Conservation (phyloP, 2,329 filamentous ascomycete genomes). For the Trichoderma oligosporum region DNA sequence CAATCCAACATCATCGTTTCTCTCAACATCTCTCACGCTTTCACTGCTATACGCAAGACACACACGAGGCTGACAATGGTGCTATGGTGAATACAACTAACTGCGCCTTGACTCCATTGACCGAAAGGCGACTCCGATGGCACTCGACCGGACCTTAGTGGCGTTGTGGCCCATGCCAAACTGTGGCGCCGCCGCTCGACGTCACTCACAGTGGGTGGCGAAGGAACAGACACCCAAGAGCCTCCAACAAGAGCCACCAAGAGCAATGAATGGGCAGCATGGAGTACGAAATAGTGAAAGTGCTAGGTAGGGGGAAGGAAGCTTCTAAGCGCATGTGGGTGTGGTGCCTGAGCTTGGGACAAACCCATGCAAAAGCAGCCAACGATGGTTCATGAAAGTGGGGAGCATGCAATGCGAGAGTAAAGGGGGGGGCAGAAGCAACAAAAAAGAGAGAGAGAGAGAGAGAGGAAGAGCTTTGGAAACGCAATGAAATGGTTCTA, state of each 20-base stretch:
- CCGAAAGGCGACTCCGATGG: slow-evolving; percentile 11
- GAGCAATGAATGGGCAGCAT: background rate
- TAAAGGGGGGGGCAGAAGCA: slow-evolving; percentile 7
- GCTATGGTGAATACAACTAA: too few species aligned
- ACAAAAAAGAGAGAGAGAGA: background rate
- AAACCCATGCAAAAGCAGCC: slow-evolving; percentile 11
- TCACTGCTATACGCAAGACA: too few species aligned
- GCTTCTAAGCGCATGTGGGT: slow-evolving; percentile 5
- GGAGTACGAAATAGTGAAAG: too few species aligned
- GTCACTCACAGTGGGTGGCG: slow-evolving; percentile 10
- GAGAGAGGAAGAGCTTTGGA: background rate
- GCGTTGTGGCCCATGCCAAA: background rate
- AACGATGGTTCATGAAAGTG: slow-evolving; percentile 13
- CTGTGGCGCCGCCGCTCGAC: slow-evolving; percentile 16
- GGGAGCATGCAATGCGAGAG: slow-evolving; percentile 12
- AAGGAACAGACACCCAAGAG: background rate
- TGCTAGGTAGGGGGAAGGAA: slow-evolving; percentile 10
- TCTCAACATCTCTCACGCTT: too few species aligned
- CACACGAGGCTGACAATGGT: too few species aligned
- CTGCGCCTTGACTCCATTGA: background rate
- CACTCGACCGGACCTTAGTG: slow-evolving; percentile 4
- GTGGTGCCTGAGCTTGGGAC: slow-evolving; percentile 3
- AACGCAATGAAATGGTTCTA: background rate
- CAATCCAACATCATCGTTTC: too few species aligned
- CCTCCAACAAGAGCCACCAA: background rate